Base-by-base conservation (phyloP, 257 asterid genomes). In the Solanum virginianum region DNA sequence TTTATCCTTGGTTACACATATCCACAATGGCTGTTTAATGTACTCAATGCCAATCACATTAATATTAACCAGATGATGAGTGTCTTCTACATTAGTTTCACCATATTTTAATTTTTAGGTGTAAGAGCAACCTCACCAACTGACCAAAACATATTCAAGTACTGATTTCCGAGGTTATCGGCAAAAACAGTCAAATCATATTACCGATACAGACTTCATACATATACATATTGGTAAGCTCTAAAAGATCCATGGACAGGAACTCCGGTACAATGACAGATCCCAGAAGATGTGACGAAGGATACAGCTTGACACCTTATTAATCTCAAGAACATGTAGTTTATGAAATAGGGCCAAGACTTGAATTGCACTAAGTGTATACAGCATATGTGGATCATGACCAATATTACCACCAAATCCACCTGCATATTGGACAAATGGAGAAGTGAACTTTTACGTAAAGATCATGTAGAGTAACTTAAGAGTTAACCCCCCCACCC, bases 361-460 rank as follows among this genome's bases (percentile, higher is more conserved):
- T 90, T 96, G 99, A 89, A 96, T 93, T 11, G 97, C 97, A 81
- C 99, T 94, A 83, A 95, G 94, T n/a, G 98, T 96, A 88, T 86
- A 96, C 88, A 93, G 83, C 56, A 96, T 1, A 86, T 96, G 99
- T 20, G 99, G 96, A 84, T 96, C 98, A 88, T 96, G 97, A 47
- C 98, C 99, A 81, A 94, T 89, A 85, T 96, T 96, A 84, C 99
- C 99, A 85, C 97, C 98, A 88, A 96, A 96, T 83, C 98, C 99
- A 86, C 98, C 97, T 96, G 91, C 84, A 88, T 2, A 69, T 74
- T 74, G 10, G 39, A 45, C 41, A 45, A 47, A 74, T 12, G 13
- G 56, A 47, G 81, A 74, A 51, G 69, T 83, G 41, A 51, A 82
- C 51, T 43, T 72, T 45, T 43, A 43, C 6, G 0, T 11, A 72